Base-by-base conservation (phyloP, 176 grass and related monocot genomes). In the Avena atlantica region DNA sequence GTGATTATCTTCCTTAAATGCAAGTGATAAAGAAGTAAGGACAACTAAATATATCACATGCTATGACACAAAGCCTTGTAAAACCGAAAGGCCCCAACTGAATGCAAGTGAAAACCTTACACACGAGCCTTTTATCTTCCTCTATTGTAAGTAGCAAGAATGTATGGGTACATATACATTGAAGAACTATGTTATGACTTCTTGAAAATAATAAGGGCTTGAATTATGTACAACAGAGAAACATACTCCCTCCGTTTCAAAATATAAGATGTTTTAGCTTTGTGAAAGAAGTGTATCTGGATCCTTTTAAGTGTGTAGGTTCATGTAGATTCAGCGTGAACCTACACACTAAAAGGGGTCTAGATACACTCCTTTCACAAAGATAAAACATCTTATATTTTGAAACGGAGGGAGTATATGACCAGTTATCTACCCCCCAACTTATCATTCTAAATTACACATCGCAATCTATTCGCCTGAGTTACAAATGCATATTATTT, bases 1-100 rank as follows among this genome's bases (percentile, higher is more conserved):
- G 15, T 87, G 40, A 83, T 9, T 87, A 60, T 72, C 75, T 87
- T 61, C 57, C n/a, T 78, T 79, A 27, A 70, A 60, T 17, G 2
- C 20, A 64, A 75, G 4, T 40, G 69, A 76, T 52, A 48, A 59
- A 80, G 31, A 83, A 75, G 55, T 84, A 81, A 8, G 69, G 5
- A 16, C 36, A 74, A 48, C 27, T 76, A 15, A 15, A 17, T 83
- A 53, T 51, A 1, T 4, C 62, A 7, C 72, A 37, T 82, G 42
- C 15, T 55, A 29, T 45, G n/a, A 45, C 45, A 31, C 58, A 42
- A 45, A 61, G 6, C 21, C 36, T 51, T 78, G 14, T 51, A 69
- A 17, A 0, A 47, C 47, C 13, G 20, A 78, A 9, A 52, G 12
- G 4, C 19, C 21, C 14, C 8, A 60, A 58, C 48, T 86, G 62